These are phyloP conservation scores for Zygoascus tannicola DNA, from an alignment of 805 yeast species.

Conservation along the genomic window DNA sequence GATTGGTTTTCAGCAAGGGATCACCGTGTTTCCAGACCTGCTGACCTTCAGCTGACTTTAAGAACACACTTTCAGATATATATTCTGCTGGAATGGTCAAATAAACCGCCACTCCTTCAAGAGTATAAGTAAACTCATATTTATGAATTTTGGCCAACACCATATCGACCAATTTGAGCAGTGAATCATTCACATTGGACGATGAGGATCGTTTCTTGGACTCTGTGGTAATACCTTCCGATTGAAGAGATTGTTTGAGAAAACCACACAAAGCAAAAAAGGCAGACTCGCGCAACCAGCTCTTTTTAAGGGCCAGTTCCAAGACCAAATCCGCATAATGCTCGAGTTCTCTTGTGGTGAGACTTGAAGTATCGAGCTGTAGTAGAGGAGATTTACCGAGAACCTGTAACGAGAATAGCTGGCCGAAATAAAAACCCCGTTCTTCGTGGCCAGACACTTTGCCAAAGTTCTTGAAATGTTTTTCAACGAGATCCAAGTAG, in stretches of 20 bases:
- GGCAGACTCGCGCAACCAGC: slow-evolving; percentile 82
- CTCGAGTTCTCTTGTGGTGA: slow-evolving; percentile 26
- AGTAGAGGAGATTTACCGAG: slow-evolving; percentile 48
- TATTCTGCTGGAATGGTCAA: slow-evolving; percentile 38
- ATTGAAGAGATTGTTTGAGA: too few relatives aligned
- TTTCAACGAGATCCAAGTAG: slow-evolving; percentile 30
- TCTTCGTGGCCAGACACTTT: slow-evolving; percentile 70
- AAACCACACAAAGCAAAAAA: slow-evolving; percentile 63
- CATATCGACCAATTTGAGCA: slow-evolving; percentile 13
- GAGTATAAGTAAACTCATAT: slow-evolving; percentile 49
- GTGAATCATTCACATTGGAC: slow-evolving; percentile 1
- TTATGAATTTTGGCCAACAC: slow-evolving; percentile 41
- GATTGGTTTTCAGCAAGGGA: slow-evolving; percentile 65
- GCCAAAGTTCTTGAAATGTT: slow-evolving; percentile 32
- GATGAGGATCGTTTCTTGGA: neutral
- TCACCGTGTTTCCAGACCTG: slow-evolving; percentile 56
- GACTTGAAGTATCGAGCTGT: slow-evolving; percentile 20
- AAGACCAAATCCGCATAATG: slow-evolving; percentile 39
- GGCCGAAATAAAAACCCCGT: slow-evolving; percentile 71
- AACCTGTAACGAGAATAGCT: slow-evolving; percentile 74
- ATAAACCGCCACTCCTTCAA: slow-evolving; percentile 74
- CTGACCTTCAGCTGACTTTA: slow-evolving; percentile 5
- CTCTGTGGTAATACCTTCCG: slow-evolving; percentile 34
- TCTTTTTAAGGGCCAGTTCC: slow-evolving; percentile 52
- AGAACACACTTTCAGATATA: too few relatives aligned